phyloP scores from a whole-genome alignment of 2,329 filamentous ascomycete genomes.

The Cadophora sp. region DNA sequence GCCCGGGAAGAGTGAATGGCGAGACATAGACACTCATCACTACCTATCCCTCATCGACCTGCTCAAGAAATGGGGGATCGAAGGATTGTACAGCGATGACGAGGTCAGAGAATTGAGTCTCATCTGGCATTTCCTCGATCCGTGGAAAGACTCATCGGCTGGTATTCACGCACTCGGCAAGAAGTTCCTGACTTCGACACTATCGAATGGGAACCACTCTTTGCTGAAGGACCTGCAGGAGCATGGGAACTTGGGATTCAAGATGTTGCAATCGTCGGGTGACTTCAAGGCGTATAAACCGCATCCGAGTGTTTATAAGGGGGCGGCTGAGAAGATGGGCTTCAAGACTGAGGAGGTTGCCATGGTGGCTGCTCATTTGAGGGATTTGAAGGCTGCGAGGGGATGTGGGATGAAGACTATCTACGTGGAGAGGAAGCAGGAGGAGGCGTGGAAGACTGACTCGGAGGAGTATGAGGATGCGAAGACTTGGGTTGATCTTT shows the following conservation, averaged over 20 bases:
- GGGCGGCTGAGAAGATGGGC: constrained; percentile 66
- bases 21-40: constrained; percentile 77
- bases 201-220: constrained; percentile 76
- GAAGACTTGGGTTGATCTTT: constrained; percentile 70
- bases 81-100: constrained; percentile 64
- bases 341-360: constrained; percentile 65
- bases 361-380: constrained; percentile 79
- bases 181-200: constrained; percentile 65
- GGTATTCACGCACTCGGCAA: constrained; percentile 62
- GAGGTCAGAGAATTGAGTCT: constrained; percentile 69
- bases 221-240: constrained; percentile 70
- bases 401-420: constrained; percentile 70
- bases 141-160: constrained; percentile 68
- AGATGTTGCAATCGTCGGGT: constrained; percentile 68
- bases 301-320: constrained; percentile 69
- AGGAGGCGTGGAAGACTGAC: constrained; percentile 67
- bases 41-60: constrained; percentile 65
- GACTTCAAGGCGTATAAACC: constrained; percentile 81
- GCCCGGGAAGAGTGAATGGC: constrained; percentile 58
- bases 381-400: constrained; percentile 72
- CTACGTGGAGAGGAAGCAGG: constrained; percentile 72
- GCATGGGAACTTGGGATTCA: constrained; percentile 67
- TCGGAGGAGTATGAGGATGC: constrained; percentile 58
- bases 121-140: constrained; percentile 74
- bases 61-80: constrained; percentile 60